phyloP scores from a whole-genome alignment of 148 eudicot species.

The Heliosperma pusillum region DNA sequence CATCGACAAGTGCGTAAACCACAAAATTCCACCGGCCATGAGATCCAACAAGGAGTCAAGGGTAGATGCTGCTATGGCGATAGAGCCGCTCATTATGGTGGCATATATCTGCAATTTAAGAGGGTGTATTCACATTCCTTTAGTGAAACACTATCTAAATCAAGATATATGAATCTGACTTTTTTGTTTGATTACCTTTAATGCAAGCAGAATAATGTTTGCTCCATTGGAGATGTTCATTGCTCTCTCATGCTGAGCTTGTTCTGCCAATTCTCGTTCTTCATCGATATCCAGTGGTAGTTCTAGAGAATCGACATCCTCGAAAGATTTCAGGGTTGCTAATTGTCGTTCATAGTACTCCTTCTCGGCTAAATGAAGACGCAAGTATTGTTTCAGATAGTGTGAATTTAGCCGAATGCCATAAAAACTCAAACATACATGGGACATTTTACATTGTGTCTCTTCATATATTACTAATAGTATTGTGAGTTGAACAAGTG shows the following conservation, averaged over 20 bases:
- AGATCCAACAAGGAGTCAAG: constrained; percentile 71
- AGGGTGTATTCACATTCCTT: too few relatives aligned
- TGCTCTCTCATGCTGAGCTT: constrained; percentile 63
- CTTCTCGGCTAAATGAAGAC: constrained; percentile 45
- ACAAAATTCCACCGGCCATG: constrained; percentile 69
- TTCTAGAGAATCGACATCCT: constrained; percentile 57
- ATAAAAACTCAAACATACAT: too few relatives aligned
- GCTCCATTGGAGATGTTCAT: constrained; percentile 63
- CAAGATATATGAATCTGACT: too few relatives aligned
- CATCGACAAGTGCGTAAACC: constrained; percentile 73
- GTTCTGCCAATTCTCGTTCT: constrained; percentile 44
- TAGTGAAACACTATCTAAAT: too few relatives aligned
- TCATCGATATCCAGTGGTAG: constrained; percentile 32
- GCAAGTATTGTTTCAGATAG: background rate
- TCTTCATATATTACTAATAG: too few relatives aligned
- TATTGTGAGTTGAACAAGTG: background rate
- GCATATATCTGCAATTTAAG: constrained; percentile 61
- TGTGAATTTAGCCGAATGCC: background rate
- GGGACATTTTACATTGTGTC: too few relatives aligned
- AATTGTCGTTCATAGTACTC: constrained; percentile 65
- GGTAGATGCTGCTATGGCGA: constrained; percentile 77
- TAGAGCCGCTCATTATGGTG: constrained; percentile 55
- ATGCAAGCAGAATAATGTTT: constrained; percentile 46
- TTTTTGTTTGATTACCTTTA: constrained; percentile 43
- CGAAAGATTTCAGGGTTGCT: constrained; percentile 59